Percentiles rank a stretch among this genome's conserved stretches.
Conservation (phyloP, 495 filamentous ascomycete genomes). For the Astrocystis sublimbata region DNA sequence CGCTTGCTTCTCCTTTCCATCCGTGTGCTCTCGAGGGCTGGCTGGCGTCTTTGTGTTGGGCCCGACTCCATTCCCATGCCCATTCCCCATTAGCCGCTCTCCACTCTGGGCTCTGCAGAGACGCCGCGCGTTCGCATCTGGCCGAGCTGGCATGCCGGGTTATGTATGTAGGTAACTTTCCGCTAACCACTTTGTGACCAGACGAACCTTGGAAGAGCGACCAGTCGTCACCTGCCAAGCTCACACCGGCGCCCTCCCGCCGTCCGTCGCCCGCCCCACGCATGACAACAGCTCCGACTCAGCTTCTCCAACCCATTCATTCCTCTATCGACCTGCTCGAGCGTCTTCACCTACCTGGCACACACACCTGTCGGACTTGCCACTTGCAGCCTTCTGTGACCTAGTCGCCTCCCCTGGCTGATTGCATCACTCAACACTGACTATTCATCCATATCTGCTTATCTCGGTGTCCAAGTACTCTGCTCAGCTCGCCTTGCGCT, state of each 20-base stretch:
- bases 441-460: not conserved
- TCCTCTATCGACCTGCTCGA: too few species aligned
- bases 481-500: not conserved
- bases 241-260: not conserved
- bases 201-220: too few species aligned
- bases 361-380: too few species aligned
- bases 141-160: too few species aligned
- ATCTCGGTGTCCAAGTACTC: too few species aligned
- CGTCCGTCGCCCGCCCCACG: not conserved
- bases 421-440: not conserved
- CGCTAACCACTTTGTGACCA: slow-evolving; percentile 2
- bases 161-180: too few species aligned
- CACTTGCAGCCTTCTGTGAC: not conserved
- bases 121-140: too few species aligned
- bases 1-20: not conserved
- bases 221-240: not conserved
- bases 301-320: not conserved
- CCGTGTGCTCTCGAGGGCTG: not conserved
- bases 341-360: too few species aligned
- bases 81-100: not conserved
- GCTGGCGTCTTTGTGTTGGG: slow-evolving; percentile 7
- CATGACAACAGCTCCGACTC: not conserved
- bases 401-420: not conserved
- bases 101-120: not conserved
- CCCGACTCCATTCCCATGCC: too few species aligned